Base-by-base conservation (phyloP, 2,329 filamentous ascomycete species). In the Epicoccum sorghinum region DNA sequence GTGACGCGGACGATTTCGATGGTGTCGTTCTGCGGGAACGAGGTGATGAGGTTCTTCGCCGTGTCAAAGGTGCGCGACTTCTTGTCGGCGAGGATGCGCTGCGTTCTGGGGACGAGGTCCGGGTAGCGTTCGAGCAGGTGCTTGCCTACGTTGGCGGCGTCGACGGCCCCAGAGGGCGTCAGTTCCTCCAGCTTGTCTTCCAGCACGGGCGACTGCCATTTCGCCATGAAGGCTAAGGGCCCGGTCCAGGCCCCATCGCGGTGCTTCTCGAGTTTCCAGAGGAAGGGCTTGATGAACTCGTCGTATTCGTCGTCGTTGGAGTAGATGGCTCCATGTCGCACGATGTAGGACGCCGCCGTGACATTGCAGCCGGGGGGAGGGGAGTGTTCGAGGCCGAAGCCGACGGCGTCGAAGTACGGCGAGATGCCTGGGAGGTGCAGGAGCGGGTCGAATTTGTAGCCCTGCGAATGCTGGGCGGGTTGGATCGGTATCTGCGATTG, bases 71-170 rank as follows among this genome's bases (percentile, higher is more conserved):
- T 74, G 3, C 71, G 60, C n/a, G 64, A 63, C 57, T 74, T 74
- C 64, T 74, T 74, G 48, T 72, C 69, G 12, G 69, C 68, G n/a
- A 71, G 61, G 14, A 72, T 61, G 10, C 66, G 60, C 35, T 51
- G 59, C 2, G 66, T 68, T 0, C 71, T 73, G 0, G 79, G 82
- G 2, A 78, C 82, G 12, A 80, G 72, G 13, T 77, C 72, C 32
- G 82, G 82, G 59, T 85, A 77, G 12, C 86, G 80, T 0, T 80
- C 79, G 7, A 82, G 74, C 48, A 89, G 84, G 8, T 86, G 83
- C 40, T 76, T 78, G n/a, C 86, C 85, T 8, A 85, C 81, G 24
- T 80, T 77, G 29, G 84, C 85, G 33, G 87, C 71, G 7, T 85
- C 75, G 52, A 84, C 82, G 0, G 67, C 68, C 24, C 68, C 68